Evolutionary conservation across 345 rosid genomes (phyloP), one percentile per base, ranked within the genome.

Genomic region (Pugionium dolabratum): DNA sequence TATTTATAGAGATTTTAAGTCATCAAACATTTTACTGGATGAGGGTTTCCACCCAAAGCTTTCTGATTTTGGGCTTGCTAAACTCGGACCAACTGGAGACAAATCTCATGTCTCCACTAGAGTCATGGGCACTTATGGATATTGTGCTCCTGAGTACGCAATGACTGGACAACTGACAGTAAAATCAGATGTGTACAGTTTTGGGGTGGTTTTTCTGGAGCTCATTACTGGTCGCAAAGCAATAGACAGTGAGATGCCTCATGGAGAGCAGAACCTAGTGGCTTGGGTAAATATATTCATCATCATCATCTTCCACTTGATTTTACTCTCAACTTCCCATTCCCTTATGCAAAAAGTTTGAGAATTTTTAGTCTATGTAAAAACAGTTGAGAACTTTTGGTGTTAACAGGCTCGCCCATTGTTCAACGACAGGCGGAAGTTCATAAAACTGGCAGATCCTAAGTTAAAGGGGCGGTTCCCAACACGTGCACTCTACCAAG

Each of bases 111-210:
- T 94, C 71, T 94, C 99, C 64, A 94, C 99, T 56, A 84, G 99
- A 77, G 99, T 95, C 44, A 95, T 91, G 99, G 99, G 97, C 26
- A 95, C 99, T 28, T 95, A 95, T 57, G 99, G 99, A 33, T 91
- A 95, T 56, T 95, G 99, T 81, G 99, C 99, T 73, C 99, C 97
- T 1, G 97, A 95, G 74, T 95, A 95, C 49, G 97, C 99, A 75
- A 95, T 95, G 99, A 95, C 99, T 2, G 99, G 99, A 39, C 99
- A 94, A 49, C 78, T 94, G 64, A 94, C 99, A 0, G 95, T 90
- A 30, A 94, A 94, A 71, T 94, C 97, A 54, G 97, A 94, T 43
- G 97, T 90, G 7, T 94, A 94, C 60, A 90, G 99, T 74, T 94
- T 94, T 29, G 99, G 97, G 30, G 99, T 94, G 3, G 96, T 90